Evolutionary conservation across 2,329 filamentous ascomycete genomes (phyloP), one percentile per base, ranked within the genome.

Genomic region (Aspergillus sp.): DNA sequence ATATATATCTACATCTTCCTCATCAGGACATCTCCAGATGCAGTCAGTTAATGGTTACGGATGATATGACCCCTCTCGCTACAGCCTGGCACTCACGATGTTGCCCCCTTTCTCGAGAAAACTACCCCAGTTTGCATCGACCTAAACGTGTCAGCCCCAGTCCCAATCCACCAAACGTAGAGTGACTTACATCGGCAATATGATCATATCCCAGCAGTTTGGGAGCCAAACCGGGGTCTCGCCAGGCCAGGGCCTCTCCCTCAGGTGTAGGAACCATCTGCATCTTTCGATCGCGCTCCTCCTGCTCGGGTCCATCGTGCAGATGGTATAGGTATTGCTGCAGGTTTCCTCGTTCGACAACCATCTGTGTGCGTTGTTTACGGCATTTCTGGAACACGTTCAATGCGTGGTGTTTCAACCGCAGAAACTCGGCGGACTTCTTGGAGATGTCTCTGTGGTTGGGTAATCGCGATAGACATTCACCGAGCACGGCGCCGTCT

Each of bases 291-390:
- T 86, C 83, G 1, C 83, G 71, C 46, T 81, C 76, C 48, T 73
- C 58, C 64, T 86, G 84, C 54, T 82, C 80, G 0, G 71, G 65
- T 0, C 84, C 84, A 55, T 87, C 83, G 4, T 79, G 76, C 2
- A 87, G 67, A 56, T 87, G 84, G 49, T 86, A 86, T 1, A 87
- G 72, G 60, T 80, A 78, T 59, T 86, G 84, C 56, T 87, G 82
- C 11, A 77, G 65, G n/a, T 82, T 85, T 0, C 84, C 84, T 2
- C 83, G 69, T 10, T 79, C 70, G 0, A 87, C 84, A 0, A 88
- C 78, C 56, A 75, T 79, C 43, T 85, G 80, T 0, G 85, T 87
- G 3, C 85, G 74, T 43, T 78, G 70, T 21, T 82, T 78, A 1
- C 84, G 76, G 52, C 82, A 84, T 5, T 73, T 69, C 63, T 88